These are phyloP conservation scores for Dryas alaskensis DNA, from an alignment of 306 rosid species.

Conservation along the genomic window DNA sequence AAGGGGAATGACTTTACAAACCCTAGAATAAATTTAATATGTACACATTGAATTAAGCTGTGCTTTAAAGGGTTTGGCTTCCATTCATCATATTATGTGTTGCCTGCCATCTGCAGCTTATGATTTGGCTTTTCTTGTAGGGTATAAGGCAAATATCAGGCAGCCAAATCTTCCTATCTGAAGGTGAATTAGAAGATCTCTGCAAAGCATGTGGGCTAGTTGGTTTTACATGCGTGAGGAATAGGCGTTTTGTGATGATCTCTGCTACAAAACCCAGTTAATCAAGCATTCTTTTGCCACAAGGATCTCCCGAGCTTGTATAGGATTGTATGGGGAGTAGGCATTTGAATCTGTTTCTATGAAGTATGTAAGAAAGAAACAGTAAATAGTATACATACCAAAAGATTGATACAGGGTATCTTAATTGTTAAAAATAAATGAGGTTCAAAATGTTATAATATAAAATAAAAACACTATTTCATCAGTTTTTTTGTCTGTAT, in stretches of 20 bases:
- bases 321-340: neutral
- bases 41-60: neutral
- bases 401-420: neutral
- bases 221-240: constrained; percentile 55
- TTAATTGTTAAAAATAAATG: neutral
- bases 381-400: neutral
- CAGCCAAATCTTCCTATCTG: constrained; percentile 47
- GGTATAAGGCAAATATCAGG: constrained; percentile 48
- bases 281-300: constrained; percentile 25
- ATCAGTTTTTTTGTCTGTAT: too few species aligned
- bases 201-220: constrained; percentile 71
- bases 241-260: constrained; percentile 71
- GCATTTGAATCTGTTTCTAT: neutral
- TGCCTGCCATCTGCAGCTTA: neutral
- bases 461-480: too few species aligned
- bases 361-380: neutral
- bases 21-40: neutral
- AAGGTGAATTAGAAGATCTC: constrained; percentile 76
- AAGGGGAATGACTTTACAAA: neutral
- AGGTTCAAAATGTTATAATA: neutral
- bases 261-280: constrained; percentile 69
- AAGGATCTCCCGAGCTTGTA: neutral
- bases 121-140: constrained; percentile 38
- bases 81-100: neutral
- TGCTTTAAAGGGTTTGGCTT: too few species aligned